Evolutionary conservation across 192 early-diverging fungal genomes (phyloP).

Genomic region (Backusella circina): DNA sequence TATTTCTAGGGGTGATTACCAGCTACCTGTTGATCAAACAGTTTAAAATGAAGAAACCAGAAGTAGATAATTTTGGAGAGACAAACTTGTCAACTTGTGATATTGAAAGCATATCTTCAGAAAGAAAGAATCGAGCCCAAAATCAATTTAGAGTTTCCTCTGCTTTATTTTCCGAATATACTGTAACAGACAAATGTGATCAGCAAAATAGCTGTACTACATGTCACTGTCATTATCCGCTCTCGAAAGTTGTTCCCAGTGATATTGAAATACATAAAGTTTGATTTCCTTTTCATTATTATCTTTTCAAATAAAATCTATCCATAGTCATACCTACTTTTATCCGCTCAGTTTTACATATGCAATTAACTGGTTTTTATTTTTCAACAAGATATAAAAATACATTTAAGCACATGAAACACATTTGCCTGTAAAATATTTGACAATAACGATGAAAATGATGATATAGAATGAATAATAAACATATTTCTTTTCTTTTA

Average conservation of each 20-base stretch:
- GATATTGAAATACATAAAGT: not conserved
- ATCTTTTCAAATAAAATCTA: not conserved
- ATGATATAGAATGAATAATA: not conserved
- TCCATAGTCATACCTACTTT: not conserved
- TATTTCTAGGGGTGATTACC: slow-evolving; percentile 24
- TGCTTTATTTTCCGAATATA: slow-evolving; percentile 1
- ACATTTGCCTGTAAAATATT: not conserved
- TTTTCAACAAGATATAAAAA: not conserved
- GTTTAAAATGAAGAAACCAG: slow-evolving; percentile 15
- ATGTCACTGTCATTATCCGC: not conserved
- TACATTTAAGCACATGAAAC: not conserved
- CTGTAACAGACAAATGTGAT: not conserved
- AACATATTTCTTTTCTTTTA: not conserved
- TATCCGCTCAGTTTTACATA: not conserved
- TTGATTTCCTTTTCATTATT: not conserved
- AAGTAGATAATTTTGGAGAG: not conserved
- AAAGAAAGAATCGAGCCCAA: not conserved
- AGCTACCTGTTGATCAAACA: slow-evolving; percentile 30
- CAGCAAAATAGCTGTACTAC: not conserved
- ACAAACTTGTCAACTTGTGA: not conserved
- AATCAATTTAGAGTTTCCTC: not conserved
- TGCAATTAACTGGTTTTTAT: not conserved
- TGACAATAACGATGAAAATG: not conserved
- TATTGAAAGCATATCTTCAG: not conserved
- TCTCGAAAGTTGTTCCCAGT: not conserved